A percentile compares a stretch with the other conserved stretches of the same genome.
These are phyloP conservation scores for Mayamaea pseudoterrestris DNA, from an alignment of 108 stramenopile species.

Conservation along the genomic window DNA sequence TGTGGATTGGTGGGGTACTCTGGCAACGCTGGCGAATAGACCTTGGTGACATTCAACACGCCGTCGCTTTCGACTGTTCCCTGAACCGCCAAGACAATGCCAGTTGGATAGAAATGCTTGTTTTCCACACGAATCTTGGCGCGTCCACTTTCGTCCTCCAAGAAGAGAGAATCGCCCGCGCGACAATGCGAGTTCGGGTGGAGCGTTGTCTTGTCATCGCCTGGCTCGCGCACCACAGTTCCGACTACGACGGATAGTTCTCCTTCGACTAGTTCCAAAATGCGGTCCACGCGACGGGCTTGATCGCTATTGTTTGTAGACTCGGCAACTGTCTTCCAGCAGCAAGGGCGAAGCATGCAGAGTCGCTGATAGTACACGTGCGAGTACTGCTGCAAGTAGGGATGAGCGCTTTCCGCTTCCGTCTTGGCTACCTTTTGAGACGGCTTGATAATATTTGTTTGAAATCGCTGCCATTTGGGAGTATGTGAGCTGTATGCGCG, in stretches of 20 bases:
- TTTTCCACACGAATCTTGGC: constrained; percentile 14
- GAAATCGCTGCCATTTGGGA: constrained; percentile 54
- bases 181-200: constrained; percentile 22
- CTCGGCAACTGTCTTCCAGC: constrained; percentile 20
- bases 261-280: constrained; percentile 64
- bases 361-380: constrained; percentile 72
- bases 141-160: constrained; percentile 81
- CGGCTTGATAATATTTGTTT: constrained; percentile 8
- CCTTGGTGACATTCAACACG: constrained; percentile 42
- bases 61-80: constrained; percentile 46
- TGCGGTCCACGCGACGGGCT: constrained; percentile 28
- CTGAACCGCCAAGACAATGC: constrained; percentile 53
- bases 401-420: constrained; percentile 18
- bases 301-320: neutral
- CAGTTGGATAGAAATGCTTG: constrained; percentile 42
- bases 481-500: constrained; percentile 15
- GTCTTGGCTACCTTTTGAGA: neutral
- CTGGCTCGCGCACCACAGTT: constrained; percentile 47
- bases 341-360: constrained; percentile 27
- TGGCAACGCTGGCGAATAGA: constrained; percentile 38
- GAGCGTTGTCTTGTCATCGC: constrained; percentile 6
- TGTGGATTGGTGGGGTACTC: constrained; percentile 1
- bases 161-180: constrained; percentile 41
- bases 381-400: constrained; percentile 74
- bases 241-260: constrained; percentile 49